These are phyloP conservation scores for Chalciporus piperatus DNA, from an alignment of 768 basidiomycete species.

Conservation along the genomic window DNA sequence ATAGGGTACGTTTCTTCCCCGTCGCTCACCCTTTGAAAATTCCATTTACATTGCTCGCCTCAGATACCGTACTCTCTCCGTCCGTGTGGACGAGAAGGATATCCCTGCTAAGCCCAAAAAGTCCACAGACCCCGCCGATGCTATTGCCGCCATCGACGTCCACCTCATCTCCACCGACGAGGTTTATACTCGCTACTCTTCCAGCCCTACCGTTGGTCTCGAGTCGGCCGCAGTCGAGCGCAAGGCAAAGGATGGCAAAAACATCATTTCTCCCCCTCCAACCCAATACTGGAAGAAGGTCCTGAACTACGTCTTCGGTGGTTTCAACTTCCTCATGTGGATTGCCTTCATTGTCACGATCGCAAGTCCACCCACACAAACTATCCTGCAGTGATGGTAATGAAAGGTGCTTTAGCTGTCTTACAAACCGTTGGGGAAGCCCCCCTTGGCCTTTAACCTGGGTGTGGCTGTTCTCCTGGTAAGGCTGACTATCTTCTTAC, in stretches of 20 bases:
- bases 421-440: constrained; percentile 47
- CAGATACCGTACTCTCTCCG: constrained; percentile 46
- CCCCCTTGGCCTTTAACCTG: constrained; percentile 44
- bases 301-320: constrained; percentile 53
- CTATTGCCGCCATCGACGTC: constrained; percentile 46
- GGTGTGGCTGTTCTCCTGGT: constrained; percentile 54
- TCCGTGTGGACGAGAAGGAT: constrained; percentile 37
- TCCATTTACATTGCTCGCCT: neutral
- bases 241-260: constrained; percentile 40
- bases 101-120: constrained; percentile 14
- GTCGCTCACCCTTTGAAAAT: neutral
- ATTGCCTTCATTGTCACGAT: constrained; percentile 49
- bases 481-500: constrained; percentile 21
- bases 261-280: constrained; percentile 48
- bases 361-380: constrained; percentile 25
- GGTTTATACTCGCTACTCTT: constrained; percentile 43
- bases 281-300: constrained; percentile 49
- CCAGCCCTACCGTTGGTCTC: constrained; percentile 43
- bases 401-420: constrained; percentile 40
- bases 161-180: constrained; percentile 43
- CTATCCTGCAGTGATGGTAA: constrained; percentile 2
- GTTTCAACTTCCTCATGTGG: constrained; percentile 57
- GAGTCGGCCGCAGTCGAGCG: constrained; percentile 44
- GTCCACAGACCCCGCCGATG: constrained; percentile 34
- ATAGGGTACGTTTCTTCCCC: constrained; percentile 18